phyloP scores from a whole-genome alignment of 202 grass and related monocot genomes.

The Carex arenaria region DNA sequence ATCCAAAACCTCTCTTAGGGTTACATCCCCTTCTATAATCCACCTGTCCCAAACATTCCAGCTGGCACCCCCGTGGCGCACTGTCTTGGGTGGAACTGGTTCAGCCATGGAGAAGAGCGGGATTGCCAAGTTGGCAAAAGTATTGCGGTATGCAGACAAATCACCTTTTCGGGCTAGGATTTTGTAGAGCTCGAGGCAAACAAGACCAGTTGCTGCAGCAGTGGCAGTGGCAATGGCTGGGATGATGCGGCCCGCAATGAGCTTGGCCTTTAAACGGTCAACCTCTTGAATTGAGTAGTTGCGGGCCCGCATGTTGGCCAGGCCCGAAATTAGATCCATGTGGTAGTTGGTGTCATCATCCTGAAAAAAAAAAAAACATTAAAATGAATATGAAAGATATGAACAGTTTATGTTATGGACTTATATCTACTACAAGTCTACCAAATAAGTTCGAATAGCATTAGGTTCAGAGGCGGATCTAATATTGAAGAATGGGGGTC shows the following conservation, averaged over 20 bases:
- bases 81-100: constrained; percentile 75
- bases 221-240: constrained; percentile 85
- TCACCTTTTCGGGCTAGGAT: constrained; percentile 58
- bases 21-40: constrained; percentile 64
- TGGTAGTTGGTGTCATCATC: constrained; percentile 97
- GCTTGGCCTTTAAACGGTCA: constrained; percentile 90
- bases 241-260: constrained; percentile 93
- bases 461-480: too few relatives aligned
- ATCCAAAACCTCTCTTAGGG: constrained; percentile 71
- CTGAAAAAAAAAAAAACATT: constrained; percentile 32
- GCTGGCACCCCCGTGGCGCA: constrained; percentile 53
- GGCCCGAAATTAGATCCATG: constrained; percentile 85
- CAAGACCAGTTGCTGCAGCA: constrained; percentile 76
- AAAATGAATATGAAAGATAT: neutral
- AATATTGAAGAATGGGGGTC: too few relatives aligned
- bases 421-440: neutral
- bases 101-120: constrained; percentile 89
- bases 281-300: constrained; percentile 89
- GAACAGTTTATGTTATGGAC: neutral
- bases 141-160: constrained; percentile 79
- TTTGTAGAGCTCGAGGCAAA: constrained; percentile 93
- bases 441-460: neutral
- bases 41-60: constrained; percentile 96
- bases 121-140: constrained; percentile 85
- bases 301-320: constrained; percentile 91